Evolutionary conservation across 176 grass and related monocot species (phyloP).

Genomic region (Pharus latifolius): DNA sequence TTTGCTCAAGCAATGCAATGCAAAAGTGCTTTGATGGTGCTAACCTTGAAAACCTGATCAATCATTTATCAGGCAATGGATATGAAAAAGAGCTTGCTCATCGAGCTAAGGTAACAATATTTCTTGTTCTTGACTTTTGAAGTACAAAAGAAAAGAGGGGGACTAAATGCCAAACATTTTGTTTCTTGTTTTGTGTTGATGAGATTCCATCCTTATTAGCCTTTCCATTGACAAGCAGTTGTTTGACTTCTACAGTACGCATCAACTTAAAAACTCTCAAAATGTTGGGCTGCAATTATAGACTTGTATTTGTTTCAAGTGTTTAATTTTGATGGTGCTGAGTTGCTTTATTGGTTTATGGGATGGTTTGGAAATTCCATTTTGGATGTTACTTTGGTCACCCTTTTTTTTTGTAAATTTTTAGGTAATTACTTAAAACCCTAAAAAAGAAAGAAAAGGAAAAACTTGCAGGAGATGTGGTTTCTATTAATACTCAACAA

Average conservation of each 20-base stretch:
- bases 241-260: background rate
- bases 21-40: slow-evolving; percentile 47
- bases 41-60: slow-evolving; percentile 40
- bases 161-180: background rate
- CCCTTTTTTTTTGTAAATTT: too few species aligned
- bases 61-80: slow-evolving; percentile 38
- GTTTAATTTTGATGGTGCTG: too few species aligned
- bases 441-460: too few species aligned
- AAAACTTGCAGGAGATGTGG: too few species aligned
- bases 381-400: too few species aligned
- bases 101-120: slow-evolving; percentile 58
- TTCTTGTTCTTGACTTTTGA: background rate
- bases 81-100: slow-evolving; percentile 49
- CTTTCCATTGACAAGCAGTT: too few species aligned
- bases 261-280: background rate
- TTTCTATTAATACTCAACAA: too few species aligned
- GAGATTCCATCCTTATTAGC: background rate
- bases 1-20: slow-evolving; percentile 28
- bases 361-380: too few species aligned
- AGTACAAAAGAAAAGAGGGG: background rate
- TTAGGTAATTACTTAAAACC: too few species aligned
- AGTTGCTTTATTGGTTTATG: too few species aligned
- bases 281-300: background rate
- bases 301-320: background rate
- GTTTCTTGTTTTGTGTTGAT: background rate